Conservation (phyloP, 305 asterid genomes). For the Caryopteris hybrid region DNA sequence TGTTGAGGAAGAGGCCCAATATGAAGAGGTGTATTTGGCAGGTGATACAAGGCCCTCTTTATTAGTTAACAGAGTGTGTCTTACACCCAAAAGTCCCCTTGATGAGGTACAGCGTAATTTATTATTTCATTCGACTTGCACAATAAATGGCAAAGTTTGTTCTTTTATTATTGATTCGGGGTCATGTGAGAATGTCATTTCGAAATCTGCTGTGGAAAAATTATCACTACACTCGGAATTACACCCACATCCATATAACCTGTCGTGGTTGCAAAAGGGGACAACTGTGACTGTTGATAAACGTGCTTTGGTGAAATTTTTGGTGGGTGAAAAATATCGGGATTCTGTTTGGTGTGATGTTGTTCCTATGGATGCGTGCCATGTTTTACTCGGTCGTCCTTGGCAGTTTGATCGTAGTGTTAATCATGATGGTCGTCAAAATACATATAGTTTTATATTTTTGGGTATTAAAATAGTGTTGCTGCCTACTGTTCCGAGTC, state of each 20-base stretch:
- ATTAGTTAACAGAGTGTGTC: too few relatives aligned
- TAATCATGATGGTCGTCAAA: background rate
- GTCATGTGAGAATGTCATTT: background rate
- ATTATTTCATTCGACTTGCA: background rate
- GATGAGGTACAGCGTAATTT: background rate
- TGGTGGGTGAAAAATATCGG: background rate
- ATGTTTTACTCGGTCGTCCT: background rate
- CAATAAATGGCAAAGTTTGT: background rate
- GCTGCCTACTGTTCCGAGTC: background rate
- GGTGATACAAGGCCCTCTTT: background rate
- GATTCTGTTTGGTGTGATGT: background rate
- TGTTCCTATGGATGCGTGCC: background rate
- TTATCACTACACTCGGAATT: accelerated
- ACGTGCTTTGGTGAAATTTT: background rate
- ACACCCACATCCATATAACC: background rate
- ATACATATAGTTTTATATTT: background rate
- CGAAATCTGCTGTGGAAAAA: background rate
- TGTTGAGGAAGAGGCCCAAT: too few relatives aligned
- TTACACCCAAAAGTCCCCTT: too few relatives aligned
- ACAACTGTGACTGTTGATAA: background rate
- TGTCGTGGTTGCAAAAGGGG: background rate
- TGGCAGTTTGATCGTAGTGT: background rate
- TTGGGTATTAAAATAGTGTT: background rate
- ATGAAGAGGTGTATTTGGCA: too few relatives aligned
- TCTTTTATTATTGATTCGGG: background rate